A percentile compares a stretch with the other conserved stretches of the same genome.
These are phyloP conservation scores for Ceratobasidium sp. DNA, from an alignment of 1,284 basidiomycete genomes.

Conservation along the genomic window DNA sequence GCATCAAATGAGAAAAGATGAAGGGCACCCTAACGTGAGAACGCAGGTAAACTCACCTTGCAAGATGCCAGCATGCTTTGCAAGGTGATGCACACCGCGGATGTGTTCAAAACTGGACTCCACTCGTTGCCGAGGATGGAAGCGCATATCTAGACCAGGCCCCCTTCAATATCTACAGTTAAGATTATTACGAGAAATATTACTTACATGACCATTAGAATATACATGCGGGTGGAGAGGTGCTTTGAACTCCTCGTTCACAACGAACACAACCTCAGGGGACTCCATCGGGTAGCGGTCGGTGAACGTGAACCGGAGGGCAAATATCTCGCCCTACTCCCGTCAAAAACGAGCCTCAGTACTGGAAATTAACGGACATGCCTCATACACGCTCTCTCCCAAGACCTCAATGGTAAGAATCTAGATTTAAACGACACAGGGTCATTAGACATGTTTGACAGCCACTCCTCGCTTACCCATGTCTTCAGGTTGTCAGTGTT, in stretches of 20 bases:
- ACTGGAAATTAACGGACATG: slow-evolving; percentile 50
- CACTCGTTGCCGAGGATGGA: slow-evolving; percentile 87
- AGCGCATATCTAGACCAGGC: slow-evolving; percentile 67
- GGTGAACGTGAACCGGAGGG: slow-evolving; percentile 81
- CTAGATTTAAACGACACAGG: not conserved
- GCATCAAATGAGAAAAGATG: slow-evolving; percentile 41
- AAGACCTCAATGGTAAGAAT: slow-evolving; percentile 77
- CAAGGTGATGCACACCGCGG: slow-evolving; percentile 80
- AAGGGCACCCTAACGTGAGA: not conserved
- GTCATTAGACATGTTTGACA: not conserved
- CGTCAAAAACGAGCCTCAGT: not conserved
- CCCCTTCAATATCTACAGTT: slow-evolving; percentile 15
- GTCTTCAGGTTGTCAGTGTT: slow-evolving; percentile 76
- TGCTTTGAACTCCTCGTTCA: slow-evolving; percentile 67
- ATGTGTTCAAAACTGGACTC: slow-evolving; percentile 84
- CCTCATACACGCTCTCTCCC: slow-evolving; percentile 79
- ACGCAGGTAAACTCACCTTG: slow-evolving; percentile 65
- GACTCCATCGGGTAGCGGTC: slow-evolving; percentile 79
- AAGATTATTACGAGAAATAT: slow-evolving; percentile 13
- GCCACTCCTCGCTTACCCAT: slow-evolving; percentile 59
- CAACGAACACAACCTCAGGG: slow-evolving; percentile 83
- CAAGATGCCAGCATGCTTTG: slow-evolving; percentile 90
- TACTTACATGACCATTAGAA: slow-evolving; percentile 82
- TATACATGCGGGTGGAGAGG: slow-evolving; percentile 88
- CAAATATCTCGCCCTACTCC: slow-evolving; percentile 74